These are phyloP conservation scores for Saccharomycopsis sp. DNA, from an alignment of 805 yeast species.

Conservation along the genomic window DNA sequence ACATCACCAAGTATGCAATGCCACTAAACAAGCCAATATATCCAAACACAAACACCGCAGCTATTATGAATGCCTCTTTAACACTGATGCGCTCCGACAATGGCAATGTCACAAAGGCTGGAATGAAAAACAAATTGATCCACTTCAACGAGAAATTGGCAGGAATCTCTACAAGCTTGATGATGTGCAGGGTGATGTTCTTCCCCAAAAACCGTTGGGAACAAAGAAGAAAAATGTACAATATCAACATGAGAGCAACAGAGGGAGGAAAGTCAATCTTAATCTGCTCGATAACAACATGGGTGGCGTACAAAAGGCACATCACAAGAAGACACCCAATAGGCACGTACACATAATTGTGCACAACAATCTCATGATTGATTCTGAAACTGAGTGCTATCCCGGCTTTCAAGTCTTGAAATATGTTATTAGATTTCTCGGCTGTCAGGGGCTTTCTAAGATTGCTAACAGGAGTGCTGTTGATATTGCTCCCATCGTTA, in stretches of 20 bases:
- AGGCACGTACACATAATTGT: constrained; percentile 40
- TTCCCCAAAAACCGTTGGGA: constrained; percentile 33
- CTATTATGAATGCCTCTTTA: constrained; percentile 62
- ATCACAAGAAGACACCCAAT: constrained; percentile 39
- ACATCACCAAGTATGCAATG: constrained; percentile 40
- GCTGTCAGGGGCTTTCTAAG: constrained; percentile 3
- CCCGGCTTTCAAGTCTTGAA: constrained; percentile 9
- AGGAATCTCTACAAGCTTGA: constrained; percentile 43
- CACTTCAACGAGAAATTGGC: constrained; percentile 62
- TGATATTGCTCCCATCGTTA: too few relatives aligned
- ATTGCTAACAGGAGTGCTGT: too few relatives aligned
- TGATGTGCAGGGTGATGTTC: constrained; percentile 24
- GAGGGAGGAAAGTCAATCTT: constrained; percentile 58
- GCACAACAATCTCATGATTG: constrained; percentile 25
- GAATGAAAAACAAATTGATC: constrained; percentile 74
- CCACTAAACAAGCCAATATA: constrained; percentile 43
- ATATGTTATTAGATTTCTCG: too few relatives aligned
- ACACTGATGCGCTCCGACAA: constrained; percentile 56
- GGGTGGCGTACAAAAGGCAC: constrained; percentile 43
- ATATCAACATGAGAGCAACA: constrained; percentile 58
- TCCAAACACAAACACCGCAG: constrained; percentile 64
- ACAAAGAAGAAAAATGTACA: constrained; percentile 38
- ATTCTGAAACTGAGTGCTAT: constrained; percentile 2
- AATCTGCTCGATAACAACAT: constrained; percentile 36
- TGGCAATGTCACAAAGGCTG: constrained; percentile 66